phyloP scores from a whole-genome alignment of 768 basidiomycete species.

The Hericium rajendrae region DNA sequence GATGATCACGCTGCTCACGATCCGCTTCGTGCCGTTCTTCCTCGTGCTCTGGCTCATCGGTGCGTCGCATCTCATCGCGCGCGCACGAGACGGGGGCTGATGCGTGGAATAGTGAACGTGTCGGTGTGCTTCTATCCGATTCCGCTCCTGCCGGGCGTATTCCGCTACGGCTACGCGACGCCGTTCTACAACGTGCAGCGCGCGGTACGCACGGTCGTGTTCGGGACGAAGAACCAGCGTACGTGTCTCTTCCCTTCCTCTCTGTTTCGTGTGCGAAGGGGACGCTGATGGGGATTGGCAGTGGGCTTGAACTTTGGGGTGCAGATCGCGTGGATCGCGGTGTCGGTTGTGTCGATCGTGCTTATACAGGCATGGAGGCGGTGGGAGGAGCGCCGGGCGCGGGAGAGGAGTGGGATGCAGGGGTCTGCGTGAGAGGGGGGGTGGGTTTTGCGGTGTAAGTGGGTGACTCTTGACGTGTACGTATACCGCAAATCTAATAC shows the following conservation, averaged over 20 bases:
- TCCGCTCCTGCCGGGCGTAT: conserved; percentile 45
- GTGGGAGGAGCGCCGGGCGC: neutral
- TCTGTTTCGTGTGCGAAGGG: neutral
- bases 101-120: conserved; percentile 37
- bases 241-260: conserved; percentile 22
- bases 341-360: conserved; percentile 46
- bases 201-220: conserved; percentile 53
- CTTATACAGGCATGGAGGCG: conserved; percentile 37
- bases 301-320: conserved; percentile 58
- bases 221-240: conserved; percentile 55
- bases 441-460: no score
- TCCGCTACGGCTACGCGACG: conserved; percentile 56
- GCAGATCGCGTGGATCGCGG: conserved; percentile 42
- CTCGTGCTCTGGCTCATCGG: conserved; percentile 57
- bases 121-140: conserved; percentile 50
- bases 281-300: conserved; percentile 16
- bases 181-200: conserved; percentile 67
- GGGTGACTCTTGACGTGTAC: no score
- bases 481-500: no score
- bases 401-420: no score
- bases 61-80: conserved; percentile 16
- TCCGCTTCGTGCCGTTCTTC: conserved; percentile 47
- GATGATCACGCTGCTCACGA: conserved; percentile 45
- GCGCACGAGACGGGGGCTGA: neutral
- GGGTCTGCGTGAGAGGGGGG: no score